A percentile compares a stretch with the other conserved stretches of the same genome.
Evolutionary conservation across 768 basidiomycete genomes (phyloP).

Genomic region (Leucocoprinus birnbaumii): DNA sequence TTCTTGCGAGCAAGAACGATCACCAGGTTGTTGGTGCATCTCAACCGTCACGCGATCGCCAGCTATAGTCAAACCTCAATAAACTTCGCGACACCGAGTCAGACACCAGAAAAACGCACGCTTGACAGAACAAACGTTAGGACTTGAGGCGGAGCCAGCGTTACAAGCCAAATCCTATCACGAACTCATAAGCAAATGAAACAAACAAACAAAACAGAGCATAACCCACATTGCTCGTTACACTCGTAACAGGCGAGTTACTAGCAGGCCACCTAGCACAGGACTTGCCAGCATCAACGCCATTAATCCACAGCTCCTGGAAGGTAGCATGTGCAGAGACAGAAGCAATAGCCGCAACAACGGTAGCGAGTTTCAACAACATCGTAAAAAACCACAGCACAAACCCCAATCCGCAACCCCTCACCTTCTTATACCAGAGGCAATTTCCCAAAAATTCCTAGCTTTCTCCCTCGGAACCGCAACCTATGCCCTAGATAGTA

Average conservation of each 20-base stretch:
- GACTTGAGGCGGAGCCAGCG: constrained; percentile 25
- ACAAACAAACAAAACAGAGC: neutral
- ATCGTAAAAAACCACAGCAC: neutral
- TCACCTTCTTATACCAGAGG: too few relatives aligned
- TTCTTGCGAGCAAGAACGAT: constrained; percentile 34
- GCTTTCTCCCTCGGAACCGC: too few relatives aligned
- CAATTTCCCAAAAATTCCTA: too few relatives aligned
- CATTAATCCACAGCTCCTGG: constrained; percentile 52
- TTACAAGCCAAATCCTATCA: constrained; percentile 49
- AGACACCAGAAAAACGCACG: constrained; percentile 22
- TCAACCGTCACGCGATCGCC: constrained; percentile 47
- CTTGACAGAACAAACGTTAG: constrained; percentile 38
- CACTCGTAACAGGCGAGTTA: constrained; percentile 45
- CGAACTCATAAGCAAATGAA: neutral
- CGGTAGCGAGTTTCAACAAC: constrained; percentile 12
- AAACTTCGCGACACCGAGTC: too few relatives aligned
- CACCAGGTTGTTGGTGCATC: constrained; percentile 47
- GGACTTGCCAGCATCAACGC: constrained; percentile 42
- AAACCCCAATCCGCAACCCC: too few relatives aligned
- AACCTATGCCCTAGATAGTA: too few relatives aligned
- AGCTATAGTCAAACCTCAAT: constrained; percentile 23
- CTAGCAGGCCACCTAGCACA: constrained; percentile 43
- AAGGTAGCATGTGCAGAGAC: constrained; percentile 52
- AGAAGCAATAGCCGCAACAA: constrained; percentile 33
- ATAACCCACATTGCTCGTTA: constrained; percentile 29